phyloP scores from a whole-genome alignment of 2,329 filamentous ascomycete genomes.

The Rhexocercosporidium sp. region DNA sequence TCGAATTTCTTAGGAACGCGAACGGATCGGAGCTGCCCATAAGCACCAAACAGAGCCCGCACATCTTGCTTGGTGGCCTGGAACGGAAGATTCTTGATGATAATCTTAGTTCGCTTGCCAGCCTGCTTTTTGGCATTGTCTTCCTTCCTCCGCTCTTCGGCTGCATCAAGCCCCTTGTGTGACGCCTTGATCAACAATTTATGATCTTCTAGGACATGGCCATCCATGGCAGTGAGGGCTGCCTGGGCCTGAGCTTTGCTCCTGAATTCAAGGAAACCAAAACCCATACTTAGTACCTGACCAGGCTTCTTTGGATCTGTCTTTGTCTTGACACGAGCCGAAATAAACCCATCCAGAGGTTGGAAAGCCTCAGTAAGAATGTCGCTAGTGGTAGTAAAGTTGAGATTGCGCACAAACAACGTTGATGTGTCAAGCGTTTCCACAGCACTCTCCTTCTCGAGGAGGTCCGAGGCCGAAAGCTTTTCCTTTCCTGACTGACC shows the following conservation, averaged over 20 bases:
- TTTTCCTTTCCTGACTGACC: conserved; percentile 54
- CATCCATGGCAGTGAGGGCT: conserved; percentile 85
- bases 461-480: conserved; percentile 70
- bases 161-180: conserved; percentile 85
- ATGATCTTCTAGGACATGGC: conserved; percentile 84
- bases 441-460: conserved; percentile 59
- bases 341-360: conserved; percentile 84
- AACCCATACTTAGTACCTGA: conserved; percentile 93
- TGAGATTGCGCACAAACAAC: conserved; percentile 91
- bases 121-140: conserved; percentile 83
- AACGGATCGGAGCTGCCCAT: conserved; percentile 90
- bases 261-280: conserved; percentile 91
- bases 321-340: conserved; percentile 91
- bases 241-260: conserved; percentile 78
- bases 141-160: conserved; percentile 82
- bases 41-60: conserved; percentile 81
- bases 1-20: conserved; percentile 96
- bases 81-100: conserved; percentile 98
- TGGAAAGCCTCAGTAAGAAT: conserved; percentile 78
- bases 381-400: conserved; percentile 84
- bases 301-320: conserved; percentile 88
- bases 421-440: conserved; percentile 73
- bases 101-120: conserved; percentile 83
- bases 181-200: conserved; percentile 84
- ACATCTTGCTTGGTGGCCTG: conserved; percentile 94